These are phyloP conservation scores for Russula abietina DNA, from an alignment of 768 basidiomycete species.

Conservation along the genomic window DNA sequence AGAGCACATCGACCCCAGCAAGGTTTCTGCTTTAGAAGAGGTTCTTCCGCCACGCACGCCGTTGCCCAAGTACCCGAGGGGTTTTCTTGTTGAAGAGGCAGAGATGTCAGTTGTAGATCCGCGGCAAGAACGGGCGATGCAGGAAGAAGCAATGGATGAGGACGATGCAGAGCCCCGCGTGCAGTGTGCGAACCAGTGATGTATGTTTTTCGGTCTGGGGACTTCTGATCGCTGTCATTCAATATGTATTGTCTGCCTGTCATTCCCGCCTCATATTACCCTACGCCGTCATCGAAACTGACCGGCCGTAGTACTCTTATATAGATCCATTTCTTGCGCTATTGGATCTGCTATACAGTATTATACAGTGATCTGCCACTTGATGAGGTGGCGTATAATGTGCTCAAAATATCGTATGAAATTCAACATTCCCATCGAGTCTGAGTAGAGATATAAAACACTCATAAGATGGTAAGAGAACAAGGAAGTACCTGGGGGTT, in stretches of 20 bases:
- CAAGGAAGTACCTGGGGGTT: conserved; percentile 61
- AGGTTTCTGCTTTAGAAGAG: conserved; percentile 68
- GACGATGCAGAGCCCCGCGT: conserved; percentile 88
- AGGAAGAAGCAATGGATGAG: conserved; percentile 85
- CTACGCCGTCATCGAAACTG: conserved; percentile 16
- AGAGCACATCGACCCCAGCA: conserved; percentile 60
- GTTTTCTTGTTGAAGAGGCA: conserved; percentile 74
- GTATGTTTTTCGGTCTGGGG: conserved; percentile 14
- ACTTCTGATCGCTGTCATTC: conserved; percentile 13
- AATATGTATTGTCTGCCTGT: conserved; percentile 19
- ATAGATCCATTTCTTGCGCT: conserved; percentile 18
- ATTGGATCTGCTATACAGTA: conserved; percentile 2
- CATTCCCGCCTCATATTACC: conserved; percentile 6
- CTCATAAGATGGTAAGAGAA: neutral
- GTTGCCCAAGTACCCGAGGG: conserved; percentile 61
- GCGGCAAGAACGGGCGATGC: conserved; percentile 46
- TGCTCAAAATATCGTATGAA: neutral
- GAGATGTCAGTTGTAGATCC: conserved; percentile 74
- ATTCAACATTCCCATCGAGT: conserved; percentile 23
- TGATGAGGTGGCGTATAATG: neutral
- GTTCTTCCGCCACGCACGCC: conserved; percentile 77
- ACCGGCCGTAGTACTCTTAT: conserved; percentile 18
- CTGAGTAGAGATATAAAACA: neutral
- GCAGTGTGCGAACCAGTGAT: conserved; percentile 89
- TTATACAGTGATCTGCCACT: conserved; percentile 7